Base-by-base conservation (phyloP, 2,329 filamentous ascomycete genomes). In the Phaeosphaeriaceae sp. region DNA sequence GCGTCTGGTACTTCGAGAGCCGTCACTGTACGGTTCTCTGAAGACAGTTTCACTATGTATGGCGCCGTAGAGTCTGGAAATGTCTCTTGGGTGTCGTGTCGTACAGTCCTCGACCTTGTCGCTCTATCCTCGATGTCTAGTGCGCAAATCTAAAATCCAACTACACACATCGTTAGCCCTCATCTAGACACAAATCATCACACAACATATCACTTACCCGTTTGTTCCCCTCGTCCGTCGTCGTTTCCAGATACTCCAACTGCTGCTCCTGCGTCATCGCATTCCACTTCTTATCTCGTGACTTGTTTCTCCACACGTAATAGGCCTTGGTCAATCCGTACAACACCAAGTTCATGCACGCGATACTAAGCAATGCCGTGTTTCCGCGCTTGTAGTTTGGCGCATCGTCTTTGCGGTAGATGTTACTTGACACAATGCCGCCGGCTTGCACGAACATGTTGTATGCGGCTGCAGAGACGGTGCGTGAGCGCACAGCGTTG, bases 241-340 rank as follows among this genome's bases (percentile, higher is more conserved):
- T 78, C 7, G 63, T 70, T 13, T 62, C 59, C 27, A 85, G 67
- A 66, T 88, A 88, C 13, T 78, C 65, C 2, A 73, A 67, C 60
- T 78, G 77, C 65, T 85, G 78, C 54, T 76, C 71, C 3, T 58
- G 61, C 2, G 59, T 73, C 48, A 86, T 79, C 7, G 73, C 73
- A 27, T 78, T 74, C 84, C 84, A 86, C 9, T 76, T 66, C 22
- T 52, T 58, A 3, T 83, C 82, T 79, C 77, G 33, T 56, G 58
- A 44, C 49, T 65, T 66, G 44, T 79, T 79, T 33, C 69, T 63
- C 53, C 49, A 62, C 7, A 73, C 54, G 45, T 78, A 78, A 25
- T 77, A 78, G 1, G 58, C 62, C 55, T 78, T 78, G 1, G 69
- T 69, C 1, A 69, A 54, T 2, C 61, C n/a, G 36, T 76, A 72